Base-by-base conservation (phyloP, 345 rosid genomes). In the Punica granatum region DNA sequence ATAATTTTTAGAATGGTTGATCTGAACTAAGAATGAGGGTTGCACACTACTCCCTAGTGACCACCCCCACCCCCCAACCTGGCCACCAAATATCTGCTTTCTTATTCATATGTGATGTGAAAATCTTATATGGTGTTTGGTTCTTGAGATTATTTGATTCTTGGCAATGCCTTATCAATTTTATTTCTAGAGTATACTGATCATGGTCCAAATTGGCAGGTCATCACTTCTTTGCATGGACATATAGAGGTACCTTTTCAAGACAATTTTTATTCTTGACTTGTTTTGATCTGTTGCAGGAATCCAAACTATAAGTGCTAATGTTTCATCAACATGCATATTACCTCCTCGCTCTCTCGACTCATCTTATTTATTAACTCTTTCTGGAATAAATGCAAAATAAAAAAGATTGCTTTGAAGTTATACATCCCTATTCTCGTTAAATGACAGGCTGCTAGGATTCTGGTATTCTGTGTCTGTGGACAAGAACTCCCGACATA, bases 161-260 rank as follows among this genome's bases (percentile, higher is more conserved):
- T 61, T 33, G 37, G 63, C 19, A 18, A 6, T 60, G 37, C 19
- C 63, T 16, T 46, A n/a, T 46, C 12, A 6, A 8, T 5, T 51
- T 51, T n/a, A 51, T 19, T 7, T n/a, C 58, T n/a, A 21, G 58
- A 51, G 30, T 23, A 51, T 51, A 16, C 3, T 51, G 61, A 37
- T 3, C 19, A 6, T 37, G 19, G 19, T 63, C 48, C 1, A 37
- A 61, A 63, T 63, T 70, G 28, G 28, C 68, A 70, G 73, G 73
- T 64, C 35, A 70, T 70, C 32, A 53, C 73, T 70, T 70, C 73
- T 31, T 42, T 70, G 51, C 73, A 70, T 41, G 68, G 73, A 64
- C 35, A 64, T 1, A 42, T 70, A 36, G 73, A 70, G 73, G 73
- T 70, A 64, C 26, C 28, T 13, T 61, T 16, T 16, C 32, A 23